Base-by-base conservation (phyloP, 2,329 filamentous ascomycete genomes). In the Curvularia sp. region DNA sequence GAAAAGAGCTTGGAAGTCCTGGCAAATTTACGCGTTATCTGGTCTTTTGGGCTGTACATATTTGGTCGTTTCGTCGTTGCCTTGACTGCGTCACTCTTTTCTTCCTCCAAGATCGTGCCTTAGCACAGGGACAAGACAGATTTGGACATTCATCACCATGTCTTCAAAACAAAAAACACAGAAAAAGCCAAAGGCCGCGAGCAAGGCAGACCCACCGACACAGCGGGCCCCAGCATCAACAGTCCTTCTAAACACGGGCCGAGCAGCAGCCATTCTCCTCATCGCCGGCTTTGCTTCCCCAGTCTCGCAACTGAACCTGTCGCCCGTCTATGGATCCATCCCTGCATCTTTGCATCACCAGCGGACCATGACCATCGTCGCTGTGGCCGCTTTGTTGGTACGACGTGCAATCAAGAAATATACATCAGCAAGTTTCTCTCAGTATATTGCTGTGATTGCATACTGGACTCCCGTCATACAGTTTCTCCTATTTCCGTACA, bases 311-410 rank as follows among this genome's bases (percentile, higher is more conserved):
- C 82, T 93, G 61, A 88, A 86, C 38, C 82, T 98, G 32, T 91
- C 92, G 19, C 95, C 95, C 1, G 90, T 96, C 10, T 98, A 96
- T 77, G 95, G 95, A 51, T 87, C 89, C 15, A 91, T 96, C 36
- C 91, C 94, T 1, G 83, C 92, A 0, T 84, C 86, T 1, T 81
- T 89, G 64, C 90, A 89, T 75, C 94, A 97, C 74, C 79, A 83
- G 50, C 84, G 73, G 85, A 72, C 83, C 87, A 59, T 92, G 61
- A 87, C 87, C 67, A 80, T 85, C 3, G 87, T 86, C 27, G 86
- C 87, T 60, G 88, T 93, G 61, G 76, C 87, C 15, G 92, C 92
- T 32, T 91, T 91, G 85, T 84, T 90, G 8, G 82, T 84, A 25
- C 91, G 90, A 71, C 74, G 88, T 47, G 79, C 83, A 12, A 72